Base-by-base conservation (phyloP, 1,284 basidiomycete species). In the Quambalaria eucalypti region DNA sequence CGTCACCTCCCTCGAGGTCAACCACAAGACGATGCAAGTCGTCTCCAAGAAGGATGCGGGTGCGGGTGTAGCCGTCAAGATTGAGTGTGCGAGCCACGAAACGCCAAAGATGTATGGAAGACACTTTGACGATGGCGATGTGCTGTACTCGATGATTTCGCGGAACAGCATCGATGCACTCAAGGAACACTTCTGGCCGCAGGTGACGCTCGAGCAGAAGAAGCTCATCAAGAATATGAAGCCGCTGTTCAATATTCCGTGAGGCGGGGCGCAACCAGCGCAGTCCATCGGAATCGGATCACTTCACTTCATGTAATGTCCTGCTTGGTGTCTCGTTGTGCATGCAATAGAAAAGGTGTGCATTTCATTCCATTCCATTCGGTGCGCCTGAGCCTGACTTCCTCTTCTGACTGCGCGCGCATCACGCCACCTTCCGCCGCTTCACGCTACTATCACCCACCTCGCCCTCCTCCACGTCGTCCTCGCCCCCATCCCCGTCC, bases 11-110 rank as follows among this genome's bases (percentile, higher is more conserved):
- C 62, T 75, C 31, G 62, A 75, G 60, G 56, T 56, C 55, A 55
- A 69, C 62, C 68, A 76, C 69, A 74, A 63, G 73, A 51, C 76
- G 14, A 71, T 76, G 30, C 75, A 91, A 81, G 81, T 93, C 26
- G 84, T 98, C 66, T 95, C 93, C 80, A 90, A 89, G 78, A 82
- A 85, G 16, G 90, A 97, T 76, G 86, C 89, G 26, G 93, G 91
- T 71, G 93, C 83, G 57, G 93, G 93, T 77, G 93, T 97, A 19
- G 95, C 95, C 0, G 89, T 98, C 74, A 97, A 97, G 82, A 96
- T 98, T 62, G 95, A 99, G 77, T 88, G 95, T 73, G 91, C 91
- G 1, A 86, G 91, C 4, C 92, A 98, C 78, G 89, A 97, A 78
- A 87, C 88, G 36, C 85, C 91, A 14, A 93, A 92, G 79, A 88